Conservation (phyloP, 106 monocot genomes). For the Dioscorea alata region DNA sequence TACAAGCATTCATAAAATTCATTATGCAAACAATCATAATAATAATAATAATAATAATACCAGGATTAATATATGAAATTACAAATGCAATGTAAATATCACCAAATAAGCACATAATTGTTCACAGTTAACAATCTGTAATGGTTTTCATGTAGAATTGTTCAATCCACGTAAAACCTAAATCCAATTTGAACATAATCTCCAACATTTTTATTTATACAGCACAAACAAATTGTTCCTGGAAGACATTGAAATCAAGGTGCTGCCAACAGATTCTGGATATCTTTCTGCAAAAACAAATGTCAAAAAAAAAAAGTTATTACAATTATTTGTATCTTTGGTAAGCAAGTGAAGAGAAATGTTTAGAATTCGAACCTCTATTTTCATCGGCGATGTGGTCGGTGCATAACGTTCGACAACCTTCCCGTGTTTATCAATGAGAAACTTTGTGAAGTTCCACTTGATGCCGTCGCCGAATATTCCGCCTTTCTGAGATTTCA, state of each 20-base stretch:
- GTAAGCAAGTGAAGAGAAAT: neutral
- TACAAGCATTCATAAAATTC: no score
- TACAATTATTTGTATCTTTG: neutral
- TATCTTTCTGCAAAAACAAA: conserved; percentile 28
- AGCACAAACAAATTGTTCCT: no score
- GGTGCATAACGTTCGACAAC: conserved; percentile 43
- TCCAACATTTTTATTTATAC: no score
- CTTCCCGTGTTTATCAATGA: conserved; percentile 32
- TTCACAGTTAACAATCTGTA: no score
- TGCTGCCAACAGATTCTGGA: conserved; percentile 20
- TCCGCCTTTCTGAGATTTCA: conserved; percentile 39
- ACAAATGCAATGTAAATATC: no score
- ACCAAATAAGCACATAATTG: no score
- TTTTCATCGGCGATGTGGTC: conserved; percentile 35
- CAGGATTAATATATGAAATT: no score
- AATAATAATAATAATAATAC: no score
- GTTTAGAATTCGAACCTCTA: conserved; percentile 27
- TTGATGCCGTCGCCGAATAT: conserved; percentile 36
- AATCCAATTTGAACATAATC: no score
- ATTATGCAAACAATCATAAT: no score
- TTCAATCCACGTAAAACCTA: no score
- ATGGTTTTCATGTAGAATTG: no score
- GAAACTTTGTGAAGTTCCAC: conserved; percentile 52
- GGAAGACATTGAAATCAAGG: neutral
- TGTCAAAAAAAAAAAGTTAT: neutral